A percentile compares a stretch with the other conserved stretches of the same genome.
These are phyloP conservation scores for Sclerotinia nivalis DNA, from an alignment of 2,329 filamentous ascomycete species.

Conservation along the genomic window DNA sequence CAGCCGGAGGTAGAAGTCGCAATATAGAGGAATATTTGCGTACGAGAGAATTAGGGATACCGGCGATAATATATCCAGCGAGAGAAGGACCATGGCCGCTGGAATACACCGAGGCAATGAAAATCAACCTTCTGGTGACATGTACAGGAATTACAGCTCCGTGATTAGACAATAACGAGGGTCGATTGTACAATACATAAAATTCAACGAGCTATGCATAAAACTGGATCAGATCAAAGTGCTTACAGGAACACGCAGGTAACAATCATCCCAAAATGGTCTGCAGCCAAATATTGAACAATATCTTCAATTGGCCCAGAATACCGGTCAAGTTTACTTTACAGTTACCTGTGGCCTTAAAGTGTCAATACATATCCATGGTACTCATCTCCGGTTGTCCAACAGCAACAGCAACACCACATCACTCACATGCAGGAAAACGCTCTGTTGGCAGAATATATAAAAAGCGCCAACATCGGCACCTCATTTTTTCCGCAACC, in stretches of 20 bases:
- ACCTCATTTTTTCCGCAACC: background rate
- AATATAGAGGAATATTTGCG: background rate
- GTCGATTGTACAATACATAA: conserved; percentile 15
- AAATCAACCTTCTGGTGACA: background rate
- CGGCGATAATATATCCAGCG: background rate
- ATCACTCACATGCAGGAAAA: background rate
- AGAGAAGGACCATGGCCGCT: background rate
- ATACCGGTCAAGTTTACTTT: background rate
- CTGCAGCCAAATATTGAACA: background rate
- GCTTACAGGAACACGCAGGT: background rate
- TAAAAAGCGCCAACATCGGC: background rate
- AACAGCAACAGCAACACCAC: background rate
- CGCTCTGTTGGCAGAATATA: background rate
- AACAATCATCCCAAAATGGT: background rate
- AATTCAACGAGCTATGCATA: conserved; percentile 12
- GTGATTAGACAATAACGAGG: background rate
- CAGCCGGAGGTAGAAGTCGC: conserved; percentile 15
- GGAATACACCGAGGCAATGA: background rate
- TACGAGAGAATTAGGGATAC: background rate
- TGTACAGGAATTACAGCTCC: background rate
- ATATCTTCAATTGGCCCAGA: background rate
- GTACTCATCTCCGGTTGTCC: background rate
- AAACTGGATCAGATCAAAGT: conserved; percentile 7
- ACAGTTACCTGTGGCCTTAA: background rate
- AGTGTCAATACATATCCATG: background rate